Evolutionary conservation across 495 filamentous ascomycete species (phyloP).

Genomic region (Astrocystis sublimbata): DNA sequence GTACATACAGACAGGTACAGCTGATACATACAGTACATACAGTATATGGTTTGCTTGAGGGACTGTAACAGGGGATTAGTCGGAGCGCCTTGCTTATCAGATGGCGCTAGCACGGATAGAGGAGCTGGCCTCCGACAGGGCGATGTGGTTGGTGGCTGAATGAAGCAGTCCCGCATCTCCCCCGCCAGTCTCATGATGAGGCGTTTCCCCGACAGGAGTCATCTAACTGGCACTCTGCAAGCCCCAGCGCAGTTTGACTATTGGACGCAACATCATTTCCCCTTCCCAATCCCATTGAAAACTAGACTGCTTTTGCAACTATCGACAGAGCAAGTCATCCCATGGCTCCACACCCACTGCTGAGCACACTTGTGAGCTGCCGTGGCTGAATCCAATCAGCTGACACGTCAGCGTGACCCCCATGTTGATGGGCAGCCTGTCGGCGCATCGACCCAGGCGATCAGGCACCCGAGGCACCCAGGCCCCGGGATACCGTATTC

Average conservation of each 20-base stretch:
- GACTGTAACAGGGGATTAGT: too few relatives aligned
- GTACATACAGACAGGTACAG: too few relatives aligned
- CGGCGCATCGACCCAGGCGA: not conserved
- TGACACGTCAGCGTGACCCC: slow-evolving; percentile 17
- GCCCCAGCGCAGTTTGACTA: not conserved
- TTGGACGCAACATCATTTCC: not conserved
- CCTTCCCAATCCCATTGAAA: not conserved
- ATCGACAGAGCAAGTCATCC: not conserved
- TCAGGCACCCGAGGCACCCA: too few relatives aligned
- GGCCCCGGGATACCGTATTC: not conserved
- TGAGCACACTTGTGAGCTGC: not conserved
- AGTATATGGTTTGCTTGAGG: too few relatives aligned
- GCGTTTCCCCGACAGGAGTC: slow-evolving; percentile 3
- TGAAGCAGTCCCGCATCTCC: not conserved
- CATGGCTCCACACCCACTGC: slow-evolving; percentile 13
- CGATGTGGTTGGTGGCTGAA: slow-evolving; percentile 6
- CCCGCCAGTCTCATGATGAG: not conserved
- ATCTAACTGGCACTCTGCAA: not conserved
- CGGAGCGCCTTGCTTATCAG: slow-evolving; percentile 25
- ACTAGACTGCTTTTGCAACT: slow-evolving; percentile 10
- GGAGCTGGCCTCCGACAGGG: not conserved
- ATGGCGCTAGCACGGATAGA: slow-evolving; percentile 28
- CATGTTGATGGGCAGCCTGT: not conserved
- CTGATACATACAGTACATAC: not conserved
- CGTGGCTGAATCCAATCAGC: not conserved